Evolutionary conservation across 1,139 yeast genomes (phyloP), one percentile per base, ranked within the genome.

Genomic region (Geotrichum aggregatum): DNA sequence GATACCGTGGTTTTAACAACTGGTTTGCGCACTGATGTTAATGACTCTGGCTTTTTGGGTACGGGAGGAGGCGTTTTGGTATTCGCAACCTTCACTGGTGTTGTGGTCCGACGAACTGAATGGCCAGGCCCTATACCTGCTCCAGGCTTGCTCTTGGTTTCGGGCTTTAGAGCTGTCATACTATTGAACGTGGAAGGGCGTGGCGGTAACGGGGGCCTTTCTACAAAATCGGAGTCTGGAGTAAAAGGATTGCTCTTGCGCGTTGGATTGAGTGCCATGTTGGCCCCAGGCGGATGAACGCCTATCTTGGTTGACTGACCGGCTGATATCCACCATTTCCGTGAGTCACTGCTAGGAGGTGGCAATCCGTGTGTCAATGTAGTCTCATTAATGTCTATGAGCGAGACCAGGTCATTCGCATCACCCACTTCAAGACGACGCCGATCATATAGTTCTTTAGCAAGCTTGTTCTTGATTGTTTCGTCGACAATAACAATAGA

Each of bases 321-420:
- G 8, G 83, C 83, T 14, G 82, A 83, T 38, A 88, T 75, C 98
- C 98, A 92, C 98, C 98, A 92, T 67, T 88, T 87, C 33, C 77
- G 72, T 13, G 73, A 67, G 52, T 87, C 96, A 0, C 94, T 80
- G 57, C 95, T 85, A 18, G 98, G 98, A 0, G 96, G 87, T 1
- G 97, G 97, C 50, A 91, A 58, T 11, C 73, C 71, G 52, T 68
- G 68, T 1, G 74, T 70, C 13, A 70, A 59, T 41, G 67, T 65
- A 3, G 66, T 60, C 42, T 68, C 73, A 50, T 65, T 69, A 18
- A 69, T 56, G 38, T 69, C 71, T 38, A 61, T 60, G 34, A 65
- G 54, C 30, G 64, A 65, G n/a, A 65, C 65, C 50, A 67, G 57
- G 48, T 62, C 61, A 52, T 63, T 56, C 68, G 70, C 57, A 68